Evolutionary conservation across 305 asterid genomes (phyloP).

Genomic region (Andrographis paniculata): DNA sequence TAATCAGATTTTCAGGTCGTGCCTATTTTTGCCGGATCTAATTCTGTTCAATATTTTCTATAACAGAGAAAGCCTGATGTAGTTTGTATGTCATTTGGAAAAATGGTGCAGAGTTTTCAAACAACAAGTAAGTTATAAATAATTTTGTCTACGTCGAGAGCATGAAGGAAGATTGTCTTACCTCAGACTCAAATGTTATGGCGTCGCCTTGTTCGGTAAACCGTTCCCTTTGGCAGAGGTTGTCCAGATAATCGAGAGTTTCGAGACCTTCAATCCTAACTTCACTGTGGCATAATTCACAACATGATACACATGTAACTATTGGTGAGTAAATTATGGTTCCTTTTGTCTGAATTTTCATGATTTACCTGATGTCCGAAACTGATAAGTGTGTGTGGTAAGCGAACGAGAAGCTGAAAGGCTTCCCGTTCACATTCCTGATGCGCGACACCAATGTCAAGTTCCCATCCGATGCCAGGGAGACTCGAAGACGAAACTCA

Average conservation of each 20-base stretch:
- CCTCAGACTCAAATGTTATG: slow-evolving; percentile 90
- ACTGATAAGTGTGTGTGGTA: slow-evolving; percentile 79
- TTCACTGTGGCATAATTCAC: slow-evolving; percentile 42
- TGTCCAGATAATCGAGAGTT: slow-evolving; percentile 87
- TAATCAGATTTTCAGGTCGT: too few species aligned
- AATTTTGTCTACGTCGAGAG: too few species aligned
- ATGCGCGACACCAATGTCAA: slow-evolving; percentile 74
- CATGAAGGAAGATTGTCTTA: slow-evolving; percentile 16
- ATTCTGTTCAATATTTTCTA: too few species aligned
- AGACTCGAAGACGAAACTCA: slow-evolving; percentile 77
- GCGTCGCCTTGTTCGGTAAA: slow-evolving; percentile 96
- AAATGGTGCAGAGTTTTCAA: too few species aligned
- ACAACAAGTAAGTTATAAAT: too few species aligned
- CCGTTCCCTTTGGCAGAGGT: slow-evolving; percentile 69
- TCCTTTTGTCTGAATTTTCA: background rate
- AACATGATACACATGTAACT: background rate
- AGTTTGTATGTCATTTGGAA: too few species aligned
- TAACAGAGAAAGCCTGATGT: too few species aligned
- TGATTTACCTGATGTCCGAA: slow-evolving; percentile 80
- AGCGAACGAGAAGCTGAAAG: slow-evolving; percentile 87
- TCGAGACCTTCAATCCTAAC: slow-evolving; percentile 93
- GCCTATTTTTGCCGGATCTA: too few species aligned
- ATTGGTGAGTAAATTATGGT: background rate
- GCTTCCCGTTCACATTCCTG: slow-evolving; percentile 80
- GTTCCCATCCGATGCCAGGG: slow-evolving; percentile 74